Base-by-base conservation (phyloP, 164 flowering plant genomes). In the Magnolia kwangsiensis region DNA sequence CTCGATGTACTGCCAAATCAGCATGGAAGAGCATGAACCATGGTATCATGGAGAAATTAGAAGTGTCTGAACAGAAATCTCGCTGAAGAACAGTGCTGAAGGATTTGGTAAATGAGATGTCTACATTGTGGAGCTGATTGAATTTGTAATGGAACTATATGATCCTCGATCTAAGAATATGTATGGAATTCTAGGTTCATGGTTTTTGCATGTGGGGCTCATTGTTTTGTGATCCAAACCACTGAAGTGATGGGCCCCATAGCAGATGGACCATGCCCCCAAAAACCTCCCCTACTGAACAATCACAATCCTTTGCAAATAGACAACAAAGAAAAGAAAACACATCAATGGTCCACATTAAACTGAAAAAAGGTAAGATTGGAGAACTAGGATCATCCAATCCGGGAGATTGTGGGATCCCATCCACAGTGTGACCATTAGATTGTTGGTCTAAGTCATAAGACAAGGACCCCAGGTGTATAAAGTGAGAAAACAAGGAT, bases 1-100 rank as follows among this genome's bases (percentile, higher is more conserved):
- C 82, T 74, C 71, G 84, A 83, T 96, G 97, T 31, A 96, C 99
- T 96, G 89, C 80, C 21, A 67, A 69, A 51, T 58, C 51, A 66
- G 8, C 45, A 78, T 29, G 29, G 19, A 76, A 64, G 51, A 19
- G 50, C 55, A 72, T 20, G 59, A 58, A 9, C 18, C 63, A 68
- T 20, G 11, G 19, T 45, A 70, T 45, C 19, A 50, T 50, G 21
- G 45, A 24, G 19, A 24, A 29, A 24, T 10, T 67, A 29, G 14
- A 70, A 49, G 45, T 49, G 19, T n/a, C 55, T 3, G 4, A 49
- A 18, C n/a, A 70, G 58, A 18, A 18, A 10, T 20, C 27, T 8
- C 29, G 2, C 16, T 55, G 2, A 27, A 31, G n/a, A 20, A 29
- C 50, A 31, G 31, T 68, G 71, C 51, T 16, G 10, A 68, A 29